Evolutionary conservation across 345 rosid genomes (phyloP), one percentile per base, ranked within the genome.

Genomic region (Durio zibethinus): DNA sequence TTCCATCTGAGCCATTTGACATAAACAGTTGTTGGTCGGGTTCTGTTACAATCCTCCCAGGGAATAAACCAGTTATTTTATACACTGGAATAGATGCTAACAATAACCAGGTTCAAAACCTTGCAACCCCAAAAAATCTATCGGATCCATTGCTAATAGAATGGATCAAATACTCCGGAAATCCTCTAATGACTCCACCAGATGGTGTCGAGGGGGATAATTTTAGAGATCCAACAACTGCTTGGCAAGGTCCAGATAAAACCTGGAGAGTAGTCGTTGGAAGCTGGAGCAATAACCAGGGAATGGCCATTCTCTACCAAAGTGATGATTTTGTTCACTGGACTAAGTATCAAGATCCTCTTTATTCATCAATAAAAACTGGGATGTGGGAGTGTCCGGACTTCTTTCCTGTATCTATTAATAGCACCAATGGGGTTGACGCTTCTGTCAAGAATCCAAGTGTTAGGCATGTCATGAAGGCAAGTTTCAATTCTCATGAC

Each of bases 351-450:
- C 76, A 76, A 15, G 67, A 68, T 18, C 88, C 88, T 15, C 84
- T 90, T 50, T 82, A 84, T 74, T 72, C 83, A 27, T 63, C 78
- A 1, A 56, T 33, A 4, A 76, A 21, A 60, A 85, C 88, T 3
- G 89, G 85, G 57, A 90, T 92, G 91, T 90, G 88, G 94, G 97
- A 92, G 71, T 89, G 92, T 78, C 89, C 87, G 0, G 94, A 92
- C 42, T 88, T 92, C 77, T 92, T 73, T 67, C 94, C 93, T 0
- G 90, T 90, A 52, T 31, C 82, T 7, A 20, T 80, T 29, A 83
- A 82, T 12, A 73, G 86, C 67, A 80, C 76, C 7, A 60, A 78
- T 65, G 92, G 92, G 23, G 74, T 84, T 2, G 93, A 90, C 8
- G 87, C 89, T 29, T 90, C 89, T 0, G 80, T 83, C 21, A 79